A percentile compares a stretch with the other conserved stretches of the same genome.
Conservation (phyloP, 768 basidiomycete genomes). For the Phylloporus sp. region DNA sequence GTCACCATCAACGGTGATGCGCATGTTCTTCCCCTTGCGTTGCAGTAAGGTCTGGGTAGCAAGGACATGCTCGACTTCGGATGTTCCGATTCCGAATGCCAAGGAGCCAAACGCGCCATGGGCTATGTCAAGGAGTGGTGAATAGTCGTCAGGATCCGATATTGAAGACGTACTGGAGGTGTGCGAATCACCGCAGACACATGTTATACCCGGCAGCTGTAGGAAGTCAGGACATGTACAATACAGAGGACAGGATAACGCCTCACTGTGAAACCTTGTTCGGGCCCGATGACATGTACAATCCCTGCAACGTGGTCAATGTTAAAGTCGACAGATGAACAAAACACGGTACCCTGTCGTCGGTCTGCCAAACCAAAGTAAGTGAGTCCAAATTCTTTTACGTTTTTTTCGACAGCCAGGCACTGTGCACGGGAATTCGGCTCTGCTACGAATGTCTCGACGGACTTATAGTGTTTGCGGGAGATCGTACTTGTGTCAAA, state of each 20-base stretch:
- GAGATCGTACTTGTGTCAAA: slow-evolving; percentile 51
- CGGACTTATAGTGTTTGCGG: slow-evolving; percentile 68
- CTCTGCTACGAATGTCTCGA: slow-evolving; percentile 72
- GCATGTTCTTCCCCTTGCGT: slow-evolving; percentile 89
- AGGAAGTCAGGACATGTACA: not conserved
- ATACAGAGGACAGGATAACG: not conserved
- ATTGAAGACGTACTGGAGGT: slow-evolving; percentile 65
- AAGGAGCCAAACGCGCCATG: slow-evolving; percentile 92
- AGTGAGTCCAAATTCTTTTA: slow-evolving; percentile 86
- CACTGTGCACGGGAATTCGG: slow-evolving; percentile 85
- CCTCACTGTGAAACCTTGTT: slow-evolving; percentile 84
- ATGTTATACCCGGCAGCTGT: slow-evolving; percentile 71
- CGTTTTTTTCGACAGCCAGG: slow-evolving; percentile 79
- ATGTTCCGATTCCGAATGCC: slow-evolving; percentile 91
- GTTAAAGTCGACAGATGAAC: not conserved
- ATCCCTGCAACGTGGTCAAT: slow-evolving; percentile 48
- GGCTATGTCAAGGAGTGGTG: slow-evolving; percentile 38
- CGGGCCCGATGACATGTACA: slow-evolving; percentile 87
- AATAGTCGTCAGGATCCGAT: not conserved
- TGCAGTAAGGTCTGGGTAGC: slow-evolving; percentile 88
- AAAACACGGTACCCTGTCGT: slow-evolving; percentile 60
- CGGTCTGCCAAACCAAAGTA: slow-evolving; percentile 90
- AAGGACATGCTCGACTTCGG: slow-evolving; percentile 91
- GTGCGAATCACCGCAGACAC: slow-evolving; percentile 91
- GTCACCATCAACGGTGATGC: slow-evolving; percentile 80